Percentiles rank a stretch among this genome's conserved stretches.
phyloP scores from a whole-genome alignment of 169 alveolate genomes.

The Plasmodium chabaudi region DNA sequence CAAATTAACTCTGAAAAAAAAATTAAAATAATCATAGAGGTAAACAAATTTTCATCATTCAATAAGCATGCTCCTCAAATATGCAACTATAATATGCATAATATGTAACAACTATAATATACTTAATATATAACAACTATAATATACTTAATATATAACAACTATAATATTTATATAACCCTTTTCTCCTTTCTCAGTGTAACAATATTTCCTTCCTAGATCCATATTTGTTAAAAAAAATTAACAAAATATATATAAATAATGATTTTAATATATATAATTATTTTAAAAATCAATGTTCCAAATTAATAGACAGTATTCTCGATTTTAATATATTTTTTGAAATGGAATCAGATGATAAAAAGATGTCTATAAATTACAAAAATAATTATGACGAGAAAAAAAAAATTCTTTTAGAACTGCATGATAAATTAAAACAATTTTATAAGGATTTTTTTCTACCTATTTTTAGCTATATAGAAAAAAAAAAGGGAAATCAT shows the following conservation, averaged over 20 bases:
- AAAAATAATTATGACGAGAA: conserved; percentile 39
- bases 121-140: neutral
- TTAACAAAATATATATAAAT: conserved; percentile 36
- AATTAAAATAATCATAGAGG: conserved; percentile 63
- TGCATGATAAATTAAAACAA: conserved; percentile 43
- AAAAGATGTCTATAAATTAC: conserved; percentile 19
- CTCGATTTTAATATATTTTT: conserved; percentile 26
- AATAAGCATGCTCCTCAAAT: neutral
- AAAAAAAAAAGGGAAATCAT: conserved; percentile 34
- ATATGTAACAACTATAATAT: neutral
- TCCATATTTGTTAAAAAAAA: conserved; percentile 58
- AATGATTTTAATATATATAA: conserved; percentile 45
- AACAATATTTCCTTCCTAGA: conserved; percentile 53
- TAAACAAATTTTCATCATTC: neutral
- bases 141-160: neutral
- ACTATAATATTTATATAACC: no score
- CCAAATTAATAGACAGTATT: conserved; percentile 24
- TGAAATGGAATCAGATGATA: conserved; percentile 31
- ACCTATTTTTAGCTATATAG: conserved; percentile 63
- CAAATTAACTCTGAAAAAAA: neutral
- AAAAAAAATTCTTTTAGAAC: conserved; percentile 35
- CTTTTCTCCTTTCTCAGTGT: conserved; percentile 12
- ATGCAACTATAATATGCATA: neutral
- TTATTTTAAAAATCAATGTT: conserved; percentile 54
- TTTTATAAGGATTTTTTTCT: conserved; percentile 53